Evolutionary conservation across 2,329 filamentous ascomycete genomes (phyloP), one percentile per base, ranked within the genome.

Genomic region (Exserohilum rostratum): DNA sequence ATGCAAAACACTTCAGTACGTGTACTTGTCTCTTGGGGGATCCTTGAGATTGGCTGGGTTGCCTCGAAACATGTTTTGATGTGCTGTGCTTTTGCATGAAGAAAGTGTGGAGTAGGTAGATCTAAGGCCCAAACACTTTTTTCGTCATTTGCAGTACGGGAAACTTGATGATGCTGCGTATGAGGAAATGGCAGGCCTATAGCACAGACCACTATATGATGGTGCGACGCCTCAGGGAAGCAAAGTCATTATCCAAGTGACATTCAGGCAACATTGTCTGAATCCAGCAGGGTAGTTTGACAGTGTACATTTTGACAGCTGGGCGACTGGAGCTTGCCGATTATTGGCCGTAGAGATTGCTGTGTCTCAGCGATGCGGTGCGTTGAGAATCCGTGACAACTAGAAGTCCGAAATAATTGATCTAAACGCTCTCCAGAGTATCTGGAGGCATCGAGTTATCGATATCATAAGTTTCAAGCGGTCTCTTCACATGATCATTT

Each of bases 51-150:
- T 18, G 31, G 9, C 6, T 30, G 45, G 43, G 13, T 44, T n/a
- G 44, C 27, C 27, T 60, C 61, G 65, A 70, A 71, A 71, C 69
- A 69, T 66, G 66, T 71, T 67, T 66, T n/a, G n/a, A n/a, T n/a
- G n/a, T n/a, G n/a, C n/a, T 34, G 60, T 60, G 62, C 62, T 60
- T 53, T 62, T 31, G 52, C 35, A 53, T 50, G 40, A 49, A 54
- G 25, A 46, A 34, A 30, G 31, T 37, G 27, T n/a, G n/a, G n/a
- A n/a, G n/a, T n/a, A n/a, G n/a, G n/a, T n/a, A n/a, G n/a, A n/a
- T n/a, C n/a, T n/a, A n/a, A n/a, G n/a, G n/a, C n/a, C n/a, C 18
- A 13, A 3, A 17, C 30, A 30, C n/a, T 13, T 25, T 20, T 13
- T 30, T 45, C 29, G 18, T 37, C 30, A n/a, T 44, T 31, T 50